Evolutionary conservation across 306 rosid species (phyloP), one percentile per base, ranked within the genome.

Genomic region (Carpinus viminea): DNA sequence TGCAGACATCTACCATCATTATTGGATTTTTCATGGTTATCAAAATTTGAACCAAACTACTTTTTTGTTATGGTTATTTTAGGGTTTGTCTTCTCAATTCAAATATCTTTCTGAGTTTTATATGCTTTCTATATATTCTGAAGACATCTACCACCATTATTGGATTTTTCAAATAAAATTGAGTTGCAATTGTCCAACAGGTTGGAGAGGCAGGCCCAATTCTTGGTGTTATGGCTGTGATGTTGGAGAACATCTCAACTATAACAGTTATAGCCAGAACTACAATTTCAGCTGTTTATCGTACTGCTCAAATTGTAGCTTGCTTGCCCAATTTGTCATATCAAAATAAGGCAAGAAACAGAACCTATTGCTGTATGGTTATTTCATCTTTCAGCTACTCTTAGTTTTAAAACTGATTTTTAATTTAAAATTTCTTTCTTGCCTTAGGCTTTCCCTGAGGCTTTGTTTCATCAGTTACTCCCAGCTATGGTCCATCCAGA

Each of bases 401-500:
- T 76, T 80, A 75, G 41, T 83, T 81, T 74, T 55, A 60, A 24
- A 78, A 64, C 51, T 79, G 73, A 74, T 78, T 76, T 83, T 80
- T 71, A 21, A 24, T 34, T 80, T 76, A 70, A 78, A 82, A 76
- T 56, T 17, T 57, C 73, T 79, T 45, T 79, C 66, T 75, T 87
- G 76, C 62, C 54, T 61, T 78, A 93, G 98, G 96, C 88, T 68
- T 93, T 96, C 84, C 99, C 99, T 43, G 99, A 96, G 87, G 91
- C 97, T 70, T 83, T 96, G 89, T 90, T 93, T 87, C 96, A 96
- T 85, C 99, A 96, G 73, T 82, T 96, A 78, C 91, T 91, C 78
- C 88, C 73, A 53, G 94, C 92, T 76, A 96, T 96, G 98, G 91
- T 89, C 86, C 98, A 96, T 80, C 93, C 91, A 60, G 99, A 96